These are phyloP conservation scores for Cyamopsis tetragonoloba DNA, from an alignment of 306 rosid genomes.

Conservation along the genomic window DNA sequence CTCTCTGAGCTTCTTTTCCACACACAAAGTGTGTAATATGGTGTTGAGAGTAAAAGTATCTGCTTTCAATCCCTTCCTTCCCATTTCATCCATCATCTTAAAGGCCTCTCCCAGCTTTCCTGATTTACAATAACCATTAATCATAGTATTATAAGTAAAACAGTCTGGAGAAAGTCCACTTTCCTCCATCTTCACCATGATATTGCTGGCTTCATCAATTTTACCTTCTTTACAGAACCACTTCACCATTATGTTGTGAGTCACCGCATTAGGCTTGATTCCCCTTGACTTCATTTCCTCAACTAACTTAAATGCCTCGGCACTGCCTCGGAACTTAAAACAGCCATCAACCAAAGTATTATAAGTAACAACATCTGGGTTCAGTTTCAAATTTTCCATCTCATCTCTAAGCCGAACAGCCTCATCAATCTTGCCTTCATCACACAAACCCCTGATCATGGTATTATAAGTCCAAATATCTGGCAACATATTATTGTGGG, in stretches of 20 bases:
- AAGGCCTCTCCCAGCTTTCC: constrained; percentile 67
- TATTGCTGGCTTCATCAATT: constrained; percentile 51
- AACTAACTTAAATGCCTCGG: constrained; percentile 46
- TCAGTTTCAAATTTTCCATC: constrained; percentile 60
- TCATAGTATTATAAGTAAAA: constrained; percentile 75
- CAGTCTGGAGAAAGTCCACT: constrained; percentile 63
- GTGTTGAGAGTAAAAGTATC: constrained; percentile 69
- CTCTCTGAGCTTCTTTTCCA: constrained; percentile 60
- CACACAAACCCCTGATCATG: constrained; percentile 59
- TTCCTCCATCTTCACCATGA: constrained; percentile 52
- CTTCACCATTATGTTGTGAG: constrained; percentile 72
- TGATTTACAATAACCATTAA: constrained; percentile 60
- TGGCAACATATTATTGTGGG: constrained; percentile 39
- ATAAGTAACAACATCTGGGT: constrained; percentile 76
- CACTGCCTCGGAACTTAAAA: constrained; percentile 39
- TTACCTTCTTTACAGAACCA: constrained; percentile 83
- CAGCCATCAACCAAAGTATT: constrained; percentile 79
- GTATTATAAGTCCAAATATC: constrained; percentile 85
- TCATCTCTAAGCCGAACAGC: constrained; percentile 62
- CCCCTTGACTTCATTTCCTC: constrained; percentile 65
- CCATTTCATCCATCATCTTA: constrained; percentile 73
- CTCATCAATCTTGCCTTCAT: constrained; percentile 66
- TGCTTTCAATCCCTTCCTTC: constrained; percentile 53
- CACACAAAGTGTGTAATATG: constrained; percentile 51
- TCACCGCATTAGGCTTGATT: constrained; percentile 51